Evolutionary conservation across 129 eudicot species (phyloP), one percentile per base, ranked within the genome.

Genomic region (Lactuca sativa): DNA sequence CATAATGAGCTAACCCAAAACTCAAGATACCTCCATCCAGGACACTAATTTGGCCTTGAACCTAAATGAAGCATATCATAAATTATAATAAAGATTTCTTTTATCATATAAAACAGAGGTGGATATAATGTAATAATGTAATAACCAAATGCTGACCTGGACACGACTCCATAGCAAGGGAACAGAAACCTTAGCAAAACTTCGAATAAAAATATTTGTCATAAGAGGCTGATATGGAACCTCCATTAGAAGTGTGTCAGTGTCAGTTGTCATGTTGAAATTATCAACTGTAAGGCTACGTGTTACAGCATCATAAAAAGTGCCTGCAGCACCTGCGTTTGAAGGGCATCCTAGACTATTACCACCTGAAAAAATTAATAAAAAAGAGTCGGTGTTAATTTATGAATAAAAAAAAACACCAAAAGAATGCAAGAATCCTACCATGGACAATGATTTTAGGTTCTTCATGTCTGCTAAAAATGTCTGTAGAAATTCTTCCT

Each of bases 91-190:
- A 51, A 67, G 37, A 56, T 73, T 36, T 59, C 14, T 9, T 30
- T 31, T 6, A 31, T 33, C 3, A 59, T 25, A 59, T 31, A 59
- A 59, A 59, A 32, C 41, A 59, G 64, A 32, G 44, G 41, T 32
- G 41, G 33, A 59, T 33, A 60, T n/a, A n/a, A n/a, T n/a, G n/a
- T n/a, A n/a, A n/a, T n/a, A n/a, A n/a, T n/a, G n/a, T n/a, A 25
- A 21, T 6, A 49, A 21, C 55, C 6, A 38, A 2, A 36, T 16
- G 65, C 86, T 71, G 56, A 95, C 99, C 97, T 95, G 99, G 78
- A 95, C 93, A 66, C 99, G 97, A 74, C 96, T 90, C 99, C 99
- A 95, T 64, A 95, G 89, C 86, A 95, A 79, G 61, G 99, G 99
- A 44, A 95, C 97, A 75, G 99, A 76, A 69, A 95, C 99, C 84